A percentile compares a stretch with the other conserved stretches of the same genome.
phyloP scores from a whole-genome alignment of 306 rosid genomes.

The Cicer yamashitae region DNA sequence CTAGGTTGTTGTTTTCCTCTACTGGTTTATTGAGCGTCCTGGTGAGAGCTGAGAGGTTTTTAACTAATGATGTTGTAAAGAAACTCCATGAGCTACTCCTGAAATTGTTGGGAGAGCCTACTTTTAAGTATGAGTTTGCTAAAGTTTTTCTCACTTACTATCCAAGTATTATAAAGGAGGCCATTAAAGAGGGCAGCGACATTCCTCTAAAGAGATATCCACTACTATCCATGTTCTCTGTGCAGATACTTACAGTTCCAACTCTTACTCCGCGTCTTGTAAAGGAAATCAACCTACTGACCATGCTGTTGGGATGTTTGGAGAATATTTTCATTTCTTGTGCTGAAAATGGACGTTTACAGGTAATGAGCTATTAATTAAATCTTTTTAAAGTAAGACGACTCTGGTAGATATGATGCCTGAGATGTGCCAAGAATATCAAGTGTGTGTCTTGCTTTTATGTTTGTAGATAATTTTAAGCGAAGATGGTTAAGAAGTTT shows the following conservation, averaged over 20 bases:
- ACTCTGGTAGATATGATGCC: conserved; percentile 11
- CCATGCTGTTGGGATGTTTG: conserved; percentile 78
- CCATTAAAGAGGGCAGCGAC: conserved; percentile 59
- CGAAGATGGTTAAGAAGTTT: conserved; percentile 22
- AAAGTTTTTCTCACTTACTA: conserved; percentile 87
- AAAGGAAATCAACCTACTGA: conserved; percentile 84
- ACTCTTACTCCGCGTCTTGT: conserved; percentile 89
- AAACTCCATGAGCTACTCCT: conserved; percentile 87
- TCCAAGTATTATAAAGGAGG: conserved; percentile 77
- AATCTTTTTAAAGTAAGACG: conserved; percentile 24
- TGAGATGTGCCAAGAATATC: conserved; percentile 29
- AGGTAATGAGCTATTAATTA: conserved; percentile 58
- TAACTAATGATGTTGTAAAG: conserved; percentile 58
- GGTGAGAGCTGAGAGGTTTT: conserved; percentile 77
- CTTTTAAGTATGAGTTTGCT: conserved; percentile 85
- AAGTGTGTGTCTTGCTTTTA: neutral
- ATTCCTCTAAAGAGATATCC: conserved; percentile 58
- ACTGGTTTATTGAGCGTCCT: conserved; percentile 67
- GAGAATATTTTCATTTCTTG: conserved; percentile 80
- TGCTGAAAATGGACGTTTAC: conserved; percentile 70
- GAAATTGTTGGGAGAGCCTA: conserved; percentile 89
- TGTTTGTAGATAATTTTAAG: conserved; percentile 26
- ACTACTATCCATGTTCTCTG: conserved; percentile 75
- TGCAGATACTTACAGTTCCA: conserved; percentile 96
- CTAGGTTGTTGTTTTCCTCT: conserved; percentile 61